These are phyloP conservation scores for Cutaneotrichosporon spelunceum DNA, from an alignment of 1,284 basidiomycete species.

Conservation along the genomic window DNA sequence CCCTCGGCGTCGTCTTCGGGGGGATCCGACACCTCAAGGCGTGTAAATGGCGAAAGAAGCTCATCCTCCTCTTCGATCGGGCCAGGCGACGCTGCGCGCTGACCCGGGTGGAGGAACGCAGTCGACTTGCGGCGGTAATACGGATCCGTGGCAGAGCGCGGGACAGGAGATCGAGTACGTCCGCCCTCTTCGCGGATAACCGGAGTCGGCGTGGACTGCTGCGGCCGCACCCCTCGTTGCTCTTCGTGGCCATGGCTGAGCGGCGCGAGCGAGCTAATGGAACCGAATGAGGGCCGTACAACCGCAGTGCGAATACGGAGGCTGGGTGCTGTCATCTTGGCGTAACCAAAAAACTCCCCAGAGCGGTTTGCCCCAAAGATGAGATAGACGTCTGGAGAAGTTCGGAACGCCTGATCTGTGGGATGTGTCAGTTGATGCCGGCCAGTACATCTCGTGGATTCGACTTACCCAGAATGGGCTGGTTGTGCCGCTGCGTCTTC, in stretches of 20 bases:
- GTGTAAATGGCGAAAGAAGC: constrained; percentile 13
- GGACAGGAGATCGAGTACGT: constrained; percentile 16
- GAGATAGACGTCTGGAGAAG: constrained; percentile 76
- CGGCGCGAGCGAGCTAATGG: background rate
- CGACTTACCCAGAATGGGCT: constrained; percentile 60
- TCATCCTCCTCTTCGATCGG: constrained; percentile 42
- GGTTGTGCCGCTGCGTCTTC: constrained; percentile 93
- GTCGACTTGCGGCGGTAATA: constrained; percentile 12
- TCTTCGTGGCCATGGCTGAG: background rate
- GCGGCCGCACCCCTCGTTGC: background rate
- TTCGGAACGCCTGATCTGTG: constrained; percentile 80
- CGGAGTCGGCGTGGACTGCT: constrained; percentile 22
- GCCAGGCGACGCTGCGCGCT: constrained; percentile 35
- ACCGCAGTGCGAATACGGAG: constrained; percentile 4
- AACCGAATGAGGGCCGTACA: constrained; percentile 21
- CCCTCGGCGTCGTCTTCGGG: constrained; percentile 10
- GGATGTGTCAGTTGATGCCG: background rate
- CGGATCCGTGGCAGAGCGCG: constrained; percentile 19
- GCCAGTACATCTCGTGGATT: too few species aligned
- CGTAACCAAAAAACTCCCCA: constrained; percentile 74
- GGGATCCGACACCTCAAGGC: constrained; percentile 10
- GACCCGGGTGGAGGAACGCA: constrained; percentile 7
- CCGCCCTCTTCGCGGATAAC: constrained; percentile 34
- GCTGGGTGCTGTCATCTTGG: constrained; percentile 56
- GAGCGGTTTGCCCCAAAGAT: constrained; percentile 91